phyloP scores from a whole-genome alignment of 1,139 yeast genomes.

The Saccharomyces hybrid region DNA sequence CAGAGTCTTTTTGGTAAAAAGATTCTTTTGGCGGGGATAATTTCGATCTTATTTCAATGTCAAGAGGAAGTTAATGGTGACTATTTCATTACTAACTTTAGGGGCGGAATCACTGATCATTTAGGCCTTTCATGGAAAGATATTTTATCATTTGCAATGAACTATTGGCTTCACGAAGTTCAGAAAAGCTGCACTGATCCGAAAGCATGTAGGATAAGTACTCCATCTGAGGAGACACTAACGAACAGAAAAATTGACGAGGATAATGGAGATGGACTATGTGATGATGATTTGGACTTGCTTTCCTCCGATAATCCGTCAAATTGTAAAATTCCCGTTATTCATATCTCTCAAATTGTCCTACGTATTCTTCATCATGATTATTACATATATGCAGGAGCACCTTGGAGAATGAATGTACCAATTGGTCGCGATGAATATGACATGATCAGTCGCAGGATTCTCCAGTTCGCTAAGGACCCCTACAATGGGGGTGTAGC shows the following conservation, averaged over 20 bases:
- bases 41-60: constrained; percentile 64
- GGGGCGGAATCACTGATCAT: constrained; percentile 39
- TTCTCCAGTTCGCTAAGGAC: constrained; percentile 27
- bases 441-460: constrained; percentile 44
- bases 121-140: constrained; percentile 50
- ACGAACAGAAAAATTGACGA: constrained; percentile 1
- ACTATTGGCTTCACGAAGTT: constrained; percentile 42
- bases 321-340: constrained; percentile 51
- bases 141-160: constrained; percentile 52
- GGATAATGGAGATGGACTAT: background rate
- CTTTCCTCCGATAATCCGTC: constrained; percentile 10
- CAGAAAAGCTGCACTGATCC: constrained; percentile 15
- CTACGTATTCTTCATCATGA: constrained; percentile 70
- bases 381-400: constrained; percentile 71
- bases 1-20: constrained; percentile 47
- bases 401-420: constrained; percentile 77
- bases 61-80: constrained; percentile 41
- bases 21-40: constrained; percentile 60
- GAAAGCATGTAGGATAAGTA: constrained; percentile 10
- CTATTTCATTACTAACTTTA: constrained; percentile 44
- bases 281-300: constrained; percentile 28
- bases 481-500: constrained; percentile 39
- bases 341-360: constrained; percentile 67
- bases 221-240: background rate
- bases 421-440: constrained; percentile 51